Conservation (phyloP, 23 red algal species). For the Gracilariopsis chorda region DNA sequence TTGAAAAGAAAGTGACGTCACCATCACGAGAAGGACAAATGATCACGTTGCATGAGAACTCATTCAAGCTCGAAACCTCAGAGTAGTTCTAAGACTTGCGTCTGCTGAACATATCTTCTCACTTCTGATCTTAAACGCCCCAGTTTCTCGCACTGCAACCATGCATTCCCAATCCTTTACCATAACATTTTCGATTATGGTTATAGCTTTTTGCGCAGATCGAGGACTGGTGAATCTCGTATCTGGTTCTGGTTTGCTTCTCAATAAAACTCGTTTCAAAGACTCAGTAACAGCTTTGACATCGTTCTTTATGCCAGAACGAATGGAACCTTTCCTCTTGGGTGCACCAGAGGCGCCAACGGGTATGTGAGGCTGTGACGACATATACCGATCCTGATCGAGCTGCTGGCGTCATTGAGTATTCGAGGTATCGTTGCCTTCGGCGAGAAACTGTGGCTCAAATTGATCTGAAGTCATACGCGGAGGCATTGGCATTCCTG, state of each 20-base stretch:
- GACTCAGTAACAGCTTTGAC: constrained; percentile 8
- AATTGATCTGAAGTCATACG: not conserved
- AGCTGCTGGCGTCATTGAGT: not conserved
- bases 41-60: constrained; percentile 24
- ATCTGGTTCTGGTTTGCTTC: constrained; percentile 16
- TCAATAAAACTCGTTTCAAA: not conserved
- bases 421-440: not conserved
- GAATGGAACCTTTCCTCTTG: not conserved
- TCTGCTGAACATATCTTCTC: not conserved
- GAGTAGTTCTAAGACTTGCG: not conserved
- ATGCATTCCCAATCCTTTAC: not conserved
- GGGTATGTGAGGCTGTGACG: not conserved
- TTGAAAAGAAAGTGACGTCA: constrained; percentile 49
- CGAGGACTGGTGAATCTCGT: constrained; percentile 21
- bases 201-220: not conserved
- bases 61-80: not conserved
- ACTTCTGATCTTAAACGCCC: not conserved
- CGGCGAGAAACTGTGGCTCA: not conserved
- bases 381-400: not conserved
- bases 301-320: not conserved
- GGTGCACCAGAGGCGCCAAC: not conserved
- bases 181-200: constrained; percentile 14
- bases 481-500: not conserved
- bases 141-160: not conserved
- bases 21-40: not conserved